These are phyloP conservation scores for Aureobasidium sp. DNA, from an alignment of 2,329 filamentous ascomycete genomes.

Conservation along the genomic window DNA sequence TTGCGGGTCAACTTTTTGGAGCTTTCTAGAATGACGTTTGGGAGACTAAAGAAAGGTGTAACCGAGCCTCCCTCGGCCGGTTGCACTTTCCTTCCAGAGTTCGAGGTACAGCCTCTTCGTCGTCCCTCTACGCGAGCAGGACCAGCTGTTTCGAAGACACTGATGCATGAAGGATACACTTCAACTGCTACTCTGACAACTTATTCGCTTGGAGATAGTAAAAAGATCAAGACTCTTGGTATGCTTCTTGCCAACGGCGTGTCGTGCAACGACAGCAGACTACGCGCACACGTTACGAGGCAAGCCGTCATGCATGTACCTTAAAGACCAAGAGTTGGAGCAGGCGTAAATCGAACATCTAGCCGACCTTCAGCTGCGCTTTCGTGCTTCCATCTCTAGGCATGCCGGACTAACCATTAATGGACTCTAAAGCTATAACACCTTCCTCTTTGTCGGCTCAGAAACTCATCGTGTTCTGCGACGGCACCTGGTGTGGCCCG, in stretches of 20 bases:
- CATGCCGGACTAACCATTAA: neutral
- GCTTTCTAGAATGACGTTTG: slow-evolving; percentile 15
- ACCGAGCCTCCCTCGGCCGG: neutral
- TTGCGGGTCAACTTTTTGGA: slow-evolving; percentile 14
- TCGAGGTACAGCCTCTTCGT: no score
- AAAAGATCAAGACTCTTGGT: neutral
- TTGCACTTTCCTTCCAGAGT: neutral
- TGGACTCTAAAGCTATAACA: neutral
- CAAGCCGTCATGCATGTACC: slow-evolving; percentile 2
- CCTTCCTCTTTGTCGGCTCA: neutral
- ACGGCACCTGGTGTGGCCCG: slow-evolving; percentile 24
- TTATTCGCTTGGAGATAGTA: no score
- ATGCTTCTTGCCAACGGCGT: neutral
- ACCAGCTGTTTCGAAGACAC: neutral
- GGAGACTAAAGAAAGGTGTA: neutral
- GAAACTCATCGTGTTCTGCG: slow-evolving; percentile 12
- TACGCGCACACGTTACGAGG: neutral
- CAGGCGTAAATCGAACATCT: neutral
- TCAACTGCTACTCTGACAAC: neutral
- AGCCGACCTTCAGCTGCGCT: neutral
- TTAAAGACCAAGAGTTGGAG: neutral
- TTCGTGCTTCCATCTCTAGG: neutral
- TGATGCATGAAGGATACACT: no score
- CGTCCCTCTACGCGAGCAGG: neutral
- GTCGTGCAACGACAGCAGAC: neutral